These are phyloP conservation scores for Blakeslea trispora DNA, from an alignment of 371 early-diverging fungal genomes.

Conservation along the genomic window DNA sequence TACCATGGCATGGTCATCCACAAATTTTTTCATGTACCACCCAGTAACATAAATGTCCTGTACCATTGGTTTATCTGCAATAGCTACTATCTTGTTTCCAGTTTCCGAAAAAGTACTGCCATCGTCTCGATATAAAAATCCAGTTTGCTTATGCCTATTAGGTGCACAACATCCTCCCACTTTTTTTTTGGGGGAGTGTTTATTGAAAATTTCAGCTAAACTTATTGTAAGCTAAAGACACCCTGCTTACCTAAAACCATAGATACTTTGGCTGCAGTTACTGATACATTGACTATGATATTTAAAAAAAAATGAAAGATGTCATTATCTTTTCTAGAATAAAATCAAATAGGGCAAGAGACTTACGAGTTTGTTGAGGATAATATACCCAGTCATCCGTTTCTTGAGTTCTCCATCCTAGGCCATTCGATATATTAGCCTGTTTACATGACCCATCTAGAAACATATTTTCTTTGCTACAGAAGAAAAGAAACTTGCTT, in stretches of 20 bases:
- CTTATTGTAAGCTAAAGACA: neutral
- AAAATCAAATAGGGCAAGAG: neutral
- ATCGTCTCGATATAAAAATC: slow-evolving; percentile 39
- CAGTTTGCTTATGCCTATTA: slow-evolving; percentile 36
- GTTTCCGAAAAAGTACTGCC: slow-evolving; percentile 30
- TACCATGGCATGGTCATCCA: slow-evolving; percentile 51
- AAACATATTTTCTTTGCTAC: slow-evolving; percentile 45
- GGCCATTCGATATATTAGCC: slow-evolving; percentile 21
- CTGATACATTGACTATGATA: slow-evolving; percentile 43
- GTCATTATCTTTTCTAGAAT: neutral
- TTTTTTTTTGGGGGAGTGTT: neutral
- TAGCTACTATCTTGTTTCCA: slow-evolving; percentile 36
- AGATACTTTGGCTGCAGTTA: slow-evolving; percentile 25
- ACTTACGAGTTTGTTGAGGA: slow-evolving; percentile 46
- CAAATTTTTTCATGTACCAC: slow-evolving; percentile 47
- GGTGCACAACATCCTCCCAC: slow-evolving; percentile 54
- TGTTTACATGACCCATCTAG: slow-evolving; percentile 34
- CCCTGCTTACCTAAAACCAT: slow-evolving; percentile 38
- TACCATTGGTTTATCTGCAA: slow-evolving; percentile 37
- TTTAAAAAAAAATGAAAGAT: no score
- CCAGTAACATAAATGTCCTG: slow-evolving; percentile 40
- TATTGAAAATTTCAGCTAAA: neutral
- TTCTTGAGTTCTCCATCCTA: slow-evolving; percentile 39
- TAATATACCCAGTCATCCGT: slow-evolving; percentile 50
- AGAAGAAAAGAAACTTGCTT: neutral